Evolutionary conservation across 192 early-diverging fungal species (phyloP).

Genomic region (Jimgerdemannia lactiflua): DNA sequence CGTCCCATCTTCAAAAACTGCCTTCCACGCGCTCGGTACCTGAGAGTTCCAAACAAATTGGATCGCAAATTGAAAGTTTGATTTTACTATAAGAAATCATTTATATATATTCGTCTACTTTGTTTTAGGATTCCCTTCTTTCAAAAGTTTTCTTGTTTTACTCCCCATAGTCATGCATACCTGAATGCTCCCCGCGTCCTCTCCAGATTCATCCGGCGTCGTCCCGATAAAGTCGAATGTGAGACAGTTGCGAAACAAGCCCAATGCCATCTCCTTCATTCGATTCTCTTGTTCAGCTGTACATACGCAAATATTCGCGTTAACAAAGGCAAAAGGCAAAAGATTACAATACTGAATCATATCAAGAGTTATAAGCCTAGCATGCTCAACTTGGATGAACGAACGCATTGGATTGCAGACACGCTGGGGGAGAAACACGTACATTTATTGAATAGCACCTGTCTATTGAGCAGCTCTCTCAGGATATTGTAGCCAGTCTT

Average conservation of each 20-base stretch:
- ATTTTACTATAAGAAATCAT: no score
- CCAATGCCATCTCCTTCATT: conserved; percentile 49
- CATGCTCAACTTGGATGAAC: neutral
- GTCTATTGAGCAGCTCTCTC: conserved; percentile 27
- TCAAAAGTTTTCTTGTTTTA: neutral
- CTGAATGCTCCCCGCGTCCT: conserved; percentile 69
- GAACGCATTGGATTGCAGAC: neutral
- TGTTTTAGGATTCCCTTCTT: no score
- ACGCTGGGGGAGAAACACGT: neutral
- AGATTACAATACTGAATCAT: neutral
- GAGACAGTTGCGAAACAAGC: conserved; percentile 66
- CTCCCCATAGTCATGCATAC: conserved; percentile 22
- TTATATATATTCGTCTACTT: no score
- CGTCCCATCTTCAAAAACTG: conserved; percentile 61
- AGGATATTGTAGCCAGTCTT: conserved; percentile 35
- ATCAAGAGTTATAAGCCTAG: neutral
- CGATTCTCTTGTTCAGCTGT: conserved; percentile 32
- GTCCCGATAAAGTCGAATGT: conserved; percentile 83
- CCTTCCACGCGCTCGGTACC: conserved; percentile 80
- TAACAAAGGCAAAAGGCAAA: conserved; percentile 28
- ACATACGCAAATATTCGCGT: conserved; percentile 12
- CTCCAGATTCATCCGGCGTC: conserved; percentile 72
- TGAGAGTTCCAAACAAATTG: conserved; percentile 25
- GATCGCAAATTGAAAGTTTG: no score
- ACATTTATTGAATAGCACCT: conserved; percentile 41